Base-by-base conservation (phyloP, 2,329 filamentous ascomycete genomes). In the Fusarium sp. region DNA sequence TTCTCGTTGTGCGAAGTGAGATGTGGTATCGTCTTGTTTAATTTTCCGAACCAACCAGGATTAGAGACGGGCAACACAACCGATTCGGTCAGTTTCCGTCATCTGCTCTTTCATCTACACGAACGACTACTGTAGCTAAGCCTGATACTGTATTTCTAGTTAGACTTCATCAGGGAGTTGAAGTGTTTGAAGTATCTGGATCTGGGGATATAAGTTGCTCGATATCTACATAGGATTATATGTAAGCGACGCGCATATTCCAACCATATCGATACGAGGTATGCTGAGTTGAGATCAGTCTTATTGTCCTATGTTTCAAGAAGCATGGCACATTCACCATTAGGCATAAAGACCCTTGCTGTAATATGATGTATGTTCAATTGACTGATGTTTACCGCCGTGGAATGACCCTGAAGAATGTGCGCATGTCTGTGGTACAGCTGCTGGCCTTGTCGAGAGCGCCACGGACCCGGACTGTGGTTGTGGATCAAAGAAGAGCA, bases 81-180 rank as follows among this genome's bases (percentile, higher is more conserved):
- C 34, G 17, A 50, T 61, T 69, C 69, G 67, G 65, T 36, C 51
- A 64, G 56, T 61, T 61, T 69, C 69, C 68, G 67, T 60, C 52
- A 50, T 26, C 26, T 48, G 44, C 15, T 20, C 15, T 19, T 32
- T 10, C 34, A 40, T 23, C 19, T 17, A 24, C 28, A n/a, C 9
- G 4, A 10, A 8, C 8, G 9, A 17, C 17, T 9, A n/a, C n/a
- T n/a, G n/a, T n/a, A 36, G 17, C 34, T 36, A 17, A 36, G 34
- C 28, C 17, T 19, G 20, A 26, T 32, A 40, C n/a, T n/a, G n/a
- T n/a, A n/a, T 23, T 21, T 26, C 39, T 24, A 28, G 20, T 14
- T 14, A 32, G 12, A 7, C 10, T 15, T 32, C 28, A 32, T 14
- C 14, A 7, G 14, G 7, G 7, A 15, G 12, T 32, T 32, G 6